Conservation (phyloP, 805 yeast species). For the Candida khao-thaluensis region DNA sequence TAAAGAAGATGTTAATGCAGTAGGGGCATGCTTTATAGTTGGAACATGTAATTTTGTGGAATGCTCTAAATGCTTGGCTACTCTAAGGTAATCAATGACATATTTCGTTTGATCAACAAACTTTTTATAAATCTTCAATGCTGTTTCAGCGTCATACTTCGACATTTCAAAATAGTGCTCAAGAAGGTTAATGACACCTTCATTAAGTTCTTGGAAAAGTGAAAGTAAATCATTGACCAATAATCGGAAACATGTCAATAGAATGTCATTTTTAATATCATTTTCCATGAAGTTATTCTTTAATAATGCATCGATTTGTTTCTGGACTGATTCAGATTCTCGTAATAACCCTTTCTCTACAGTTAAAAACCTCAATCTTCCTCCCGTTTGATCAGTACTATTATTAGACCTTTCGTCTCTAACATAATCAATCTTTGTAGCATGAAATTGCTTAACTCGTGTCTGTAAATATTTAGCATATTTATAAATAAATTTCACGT, state of each 20-base stretch:
- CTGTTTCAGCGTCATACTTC: constrained; percentile 78
- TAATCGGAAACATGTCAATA: constrained; percentile 80
- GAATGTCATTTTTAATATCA: constrained; percentile 81
- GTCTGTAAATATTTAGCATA: constrained; percentile 71
- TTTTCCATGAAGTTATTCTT: constrained; percentile 72
- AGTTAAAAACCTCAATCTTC: constrained; percentile 60
- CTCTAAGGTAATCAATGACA: constrained; percentile 83
- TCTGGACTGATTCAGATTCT: constrained; percentile 81
- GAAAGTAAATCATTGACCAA: constrained; percentile 87
- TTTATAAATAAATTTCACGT: constrained; percentile 55
- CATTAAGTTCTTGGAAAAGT: constrained; percentile 86
- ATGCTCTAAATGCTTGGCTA: constrained; percentile 85
- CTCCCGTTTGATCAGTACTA: constrained; percentile 47
- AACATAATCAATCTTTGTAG: constrained; percentile 71
- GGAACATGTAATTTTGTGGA: constrained; percentile 91
- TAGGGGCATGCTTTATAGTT: constrained; percentile 95
- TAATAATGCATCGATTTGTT: constrained; percentile 73
- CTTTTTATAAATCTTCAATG: constrained; percentile 76
- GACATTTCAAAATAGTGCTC: constrained; percentile 96
- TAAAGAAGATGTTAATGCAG: constrained; percentile 80
- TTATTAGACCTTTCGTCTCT: constrained; percentile 58
- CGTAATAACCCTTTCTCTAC: constrained; percentile 80
- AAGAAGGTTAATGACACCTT: constrained; percentile 89
- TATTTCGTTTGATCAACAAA: constrained; percentile 84
- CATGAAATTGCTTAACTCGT: constrained; percentile 68